Percentiles rank a stretch among this genome's conserved stretches.
phyloP scores from a whole-genome alignment of 1,284 basidiomycete genomes.

The Cutaneotrichosporon sp. region DNA sequence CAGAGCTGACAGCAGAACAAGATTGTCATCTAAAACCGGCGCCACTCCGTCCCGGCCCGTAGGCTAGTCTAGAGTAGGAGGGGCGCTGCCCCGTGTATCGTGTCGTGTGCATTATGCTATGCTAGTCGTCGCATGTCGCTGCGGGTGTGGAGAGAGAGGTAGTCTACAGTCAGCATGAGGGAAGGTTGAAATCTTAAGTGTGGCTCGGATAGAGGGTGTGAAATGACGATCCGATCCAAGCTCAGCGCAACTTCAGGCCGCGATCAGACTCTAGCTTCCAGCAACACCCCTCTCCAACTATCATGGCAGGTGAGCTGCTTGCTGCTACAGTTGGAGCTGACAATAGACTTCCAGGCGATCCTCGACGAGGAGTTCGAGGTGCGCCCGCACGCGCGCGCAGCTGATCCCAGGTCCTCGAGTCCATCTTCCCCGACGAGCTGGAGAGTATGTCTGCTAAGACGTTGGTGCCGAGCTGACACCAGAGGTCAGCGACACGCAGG shows the following conservation, averaged over 20 bases:
- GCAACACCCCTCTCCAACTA: neutral
- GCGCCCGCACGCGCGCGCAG: slow-evolving; percentile 22
- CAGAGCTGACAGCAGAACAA: slow-evolving; percentile 12
- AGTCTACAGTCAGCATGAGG: neutral
- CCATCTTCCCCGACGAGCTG: slow-evolving; percentile 92
- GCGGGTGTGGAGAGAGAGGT: neutral
- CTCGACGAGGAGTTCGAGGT: slow-evolving; percentile 86
- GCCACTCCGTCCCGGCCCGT: neutral
- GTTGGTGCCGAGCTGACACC: slow-evolving; percentile 56
- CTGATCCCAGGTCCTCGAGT: slow-evolving; percentile 75
- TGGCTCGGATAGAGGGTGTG: neutral
- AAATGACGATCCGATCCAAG: slow-evolving; percentile 2
- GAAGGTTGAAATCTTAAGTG: neutral
- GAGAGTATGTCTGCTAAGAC: slow-evolving; percentile 76
- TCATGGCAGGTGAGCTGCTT: slow-evolving; percentile 9
- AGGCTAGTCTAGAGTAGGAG: slow-evolving; percentile 5
- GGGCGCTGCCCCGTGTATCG: slow-evolving; percentile 4
- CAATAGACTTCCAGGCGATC: slow-evolving; percentile 54
- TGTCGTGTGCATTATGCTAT: slow-evolving; percentile 10
- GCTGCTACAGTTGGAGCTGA: no score
- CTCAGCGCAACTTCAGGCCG: neutral
- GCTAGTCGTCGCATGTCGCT: neutral
- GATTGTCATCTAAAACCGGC: slow-evolving; percentile 3
- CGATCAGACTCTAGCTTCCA: no score
- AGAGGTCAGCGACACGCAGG: slow-evolving; percentile 81